These are phyloP conservation scores for Cupressus sempervirens DNA, from an alignment of 75 land plant species.

Conservation along the genomic window DNA sequence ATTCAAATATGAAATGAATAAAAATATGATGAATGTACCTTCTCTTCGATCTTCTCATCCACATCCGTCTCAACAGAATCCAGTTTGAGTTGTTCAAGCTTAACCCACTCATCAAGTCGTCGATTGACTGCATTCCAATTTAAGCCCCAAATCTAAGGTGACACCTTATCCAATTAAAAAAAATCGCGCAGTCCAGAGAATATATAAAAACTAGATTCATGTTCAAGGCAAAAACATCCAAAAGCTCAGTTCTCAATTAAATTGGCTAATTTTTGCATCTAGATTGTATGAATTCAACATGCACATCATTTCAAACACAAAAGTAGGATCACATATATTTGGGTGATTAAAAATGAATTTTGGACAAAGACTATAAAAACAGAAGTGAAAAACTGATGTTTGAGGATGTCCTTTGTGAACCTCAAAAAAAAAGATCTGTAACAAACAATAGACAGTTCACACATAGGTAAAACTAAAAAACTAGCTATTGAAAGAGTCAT, in stretches of 20 bases:
- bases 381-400: background rate
- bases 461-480: background rate
- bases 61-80: slow-evolving; percentile 68
- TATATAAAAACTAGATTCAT: background rate
- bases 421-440: no score
- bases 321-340: background rate
- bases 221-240: background rate
- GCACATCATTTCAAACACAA: background rate
- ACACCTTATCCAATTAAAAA: background rate
- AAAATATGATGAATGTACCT: slow-evolving; percentile 41
- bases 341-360: background rate
- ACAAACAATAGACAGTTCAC: background rate
- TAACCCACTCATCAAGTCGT: slow-evolving; percentile 97
- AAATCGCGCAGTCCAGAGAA: background rate
- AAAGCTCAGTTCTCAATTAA: background rate
- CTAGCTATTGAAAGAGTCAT: background rate
- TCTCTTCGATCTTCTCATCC: slow-evolving; percentile 87
- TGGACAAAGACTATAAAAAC: background rate
- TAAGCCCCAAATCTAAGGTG: background rate
- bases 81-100: slow-evolving; percentile 89
- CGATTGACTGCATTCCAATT: slow-evolving; percentile 56
- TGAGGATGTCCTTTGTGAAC: background rate
- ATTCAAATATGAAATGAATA: background rate
- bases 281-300: background rate
- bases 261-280: background rate